Evolutionary conservation across 208 protist species (phyloP).

Genomic region (Crithidia bombi): DNA sequence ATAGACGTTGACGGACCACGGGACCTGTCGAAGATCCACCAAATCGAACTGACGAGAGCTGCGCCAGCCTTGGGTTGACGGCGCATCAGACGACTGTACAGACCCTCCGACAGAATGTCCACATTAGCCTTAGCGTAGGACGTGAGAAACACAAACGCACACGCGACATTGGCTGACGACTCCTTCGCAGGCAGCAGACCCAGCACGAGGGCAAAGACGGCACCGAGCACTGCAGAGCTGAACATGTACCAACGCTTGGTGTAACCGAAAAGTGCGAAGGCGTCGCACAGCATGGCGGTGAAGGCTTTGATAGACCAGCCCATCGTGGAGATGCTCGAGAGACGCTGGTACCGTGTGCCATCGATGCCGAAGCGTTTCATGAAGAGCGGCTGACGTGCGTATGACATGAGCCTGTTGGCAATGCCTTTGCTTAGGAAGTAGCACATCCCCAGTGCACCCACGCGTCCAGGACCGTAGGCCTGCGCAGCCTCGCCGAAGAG

Average conservation of each 20-base stretch:
- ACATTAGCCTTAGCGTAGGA: constrained; percentile 60
- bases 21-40: constrained; percentile 60
- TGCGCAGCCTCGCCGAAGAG: constrained; percentile 43
- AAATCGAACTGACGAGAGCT: constrained; percentile 68
- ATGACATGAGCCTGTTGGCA: constrained; percentile 46
- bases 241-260: constrained; percentile 80
- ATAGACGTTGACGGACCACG: constrained; percentile 46
- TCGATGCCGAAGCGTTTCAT: constrained; percentile 45
- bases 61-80: constrained; percentile 45
- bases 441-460: constrained; percentile 39
- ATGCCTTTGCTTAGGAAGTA: constrained; percentile 68
- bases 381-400: constrained; percentile 54
- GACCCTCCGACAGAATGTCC: constrained; percentile 74
- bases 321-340: constrained; percentile 44
- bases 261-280: constrained; percentile 65
- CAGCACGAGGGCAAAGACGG: constrained; percentile 42
- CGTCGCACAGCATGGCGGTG: constrained; percentile 63
- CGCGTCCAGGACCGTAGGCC: constrained; percentile 45
- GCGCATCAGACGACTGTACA: constrained; percentile 77
- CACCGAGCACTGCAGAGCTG: constrained; percentile 46
- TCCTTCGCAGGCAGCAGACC: constrained; percentile 48
- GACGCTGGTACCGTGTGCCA: constrained; percentile 53
- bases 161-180: constrained; percentile 42
- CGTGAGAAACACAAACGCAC: constrained; percentile 59
- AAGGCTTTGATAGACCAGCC: constrained; percentile 75